phyloP scores from a whole-genome alignment of 768 basidiomycete genomes.

The Kwoniella pini region DNA sequence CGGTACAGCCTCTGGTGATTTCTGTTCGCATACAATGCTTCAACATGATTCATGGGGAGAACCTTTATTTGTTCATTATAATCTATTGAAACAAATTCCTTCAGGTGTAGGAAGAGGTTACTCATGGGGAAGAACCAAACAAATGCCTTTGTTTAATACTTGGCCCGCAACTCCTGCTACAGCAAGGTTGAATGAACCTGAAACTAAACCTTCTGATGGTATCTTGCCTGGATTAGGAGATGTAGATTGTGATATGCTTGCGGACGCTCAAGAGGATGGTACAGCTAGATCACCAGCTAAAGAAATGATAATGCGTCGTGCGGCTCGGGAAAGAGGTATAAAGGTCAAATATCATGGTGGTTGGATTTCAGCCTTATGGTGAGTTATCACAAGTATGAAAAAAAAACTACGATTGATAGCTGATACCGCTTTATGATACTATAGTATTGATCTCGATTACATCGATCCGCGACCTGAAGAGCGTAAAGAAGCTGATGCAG shows the following conservation, averaged over 20 bases:
- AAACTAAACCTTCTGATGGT: conserved; percentile 26
- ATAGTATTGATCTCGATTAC: conserved; percentile 50
- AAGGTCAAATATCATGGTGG: conserved; percentile 49
- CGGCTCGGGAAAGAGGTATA: conserved; percentile 44
- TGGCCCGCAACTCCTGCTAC: conserved; percentile 38
- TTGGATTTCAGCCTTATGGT: conserved; percentile 49
- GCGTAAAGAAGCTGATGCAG: conserved; percentile 27
- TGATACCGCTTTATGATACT: too few relatives aligned
- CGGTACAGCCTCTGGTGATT: conserved; percentile 36
- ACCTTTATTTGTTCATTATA: conserved; percentile 55
- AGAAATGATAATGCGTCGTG: conserved; percentile 46
- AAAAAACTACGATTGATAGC: too few relatives aligned
- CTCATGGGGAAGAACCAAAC: conserved; percentile 50
- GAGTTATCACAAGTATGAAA: conserved; percentile 25
- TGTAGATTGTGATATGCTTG: conserved; percentile 51
- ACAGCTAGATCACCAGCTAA: conserved; percentile 36
- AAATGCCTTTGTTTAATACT: conserved; percentile 44
- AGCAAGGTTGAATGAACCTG: conserved; percentile 34
- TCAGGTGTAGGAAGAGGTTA: conserved; percentile 46
- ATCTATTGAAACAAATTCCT: conserved; percentile 57
- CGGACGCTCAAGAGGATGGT: conserved; percentile 48
- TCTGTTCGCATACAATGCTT: conserved; percentile 44
- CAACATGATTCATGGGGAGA: conserved; percentile 55
- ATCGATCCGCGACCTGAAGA: conserved; percentile 42
- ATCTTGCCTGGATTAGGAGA: conserved; percentile 39